These are phyloP conservation scores for Pestalotiopsis sp. DNA, from an alignment of 2,329 filamentous ascomycete species.

Conservation along the genomic window DNA sequence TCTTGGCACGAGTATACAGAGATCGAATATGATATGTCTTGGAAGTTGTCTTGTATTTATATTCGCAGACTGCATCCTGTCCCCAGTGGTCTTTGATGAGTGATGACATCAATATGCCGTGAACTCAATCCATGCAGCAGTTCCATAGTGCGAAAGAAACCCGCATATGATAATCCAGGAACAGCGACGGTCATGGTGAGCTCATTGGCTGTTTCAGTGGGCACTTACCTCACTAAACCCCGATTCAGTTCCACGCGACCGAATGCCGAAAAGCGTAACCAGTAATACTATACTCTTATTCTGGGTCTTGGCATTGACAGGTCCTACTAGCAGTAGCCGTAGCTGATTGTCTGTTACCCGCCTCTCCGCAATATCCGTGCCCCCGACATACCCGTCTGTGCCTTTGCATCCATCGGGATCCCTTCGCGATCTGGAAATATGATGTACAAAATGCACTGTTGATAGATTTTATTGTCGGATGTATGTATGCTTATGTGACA, in stretches of 20 bases:
- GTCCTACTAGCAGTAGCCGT: background rate
- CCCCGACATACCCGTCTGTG: background rate
- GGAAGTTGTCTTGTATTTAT: background rate
- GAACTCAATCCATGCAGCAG: background rate
- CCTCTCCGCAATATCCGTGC: background rate
- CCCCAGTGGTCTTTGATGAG: background rate
- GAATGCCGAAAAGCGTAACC: background rate
- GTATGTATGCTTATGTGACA: too few species aligned
- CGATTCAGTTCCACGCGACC: background rate
- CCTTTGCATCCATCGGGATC: background rate
- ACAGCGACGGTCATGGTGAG: background rate
- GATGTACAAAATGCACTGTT: too few species aligned
- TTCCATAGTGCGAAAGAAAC: background rate
- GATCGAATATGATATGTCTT: background rate
- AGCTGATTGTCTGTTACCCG: background rate
- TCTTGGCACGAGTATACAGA: background rate
- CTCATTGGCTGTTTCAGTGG: background rate
- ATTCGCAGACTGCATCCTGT: background rate
- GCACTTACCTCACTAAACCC: background rate
- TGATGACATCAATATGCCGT: constrained; percentile 8
- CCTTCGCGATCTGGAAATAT: background rate
- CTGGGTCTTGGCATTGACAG: background rate
- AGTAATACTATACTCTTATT: background rate
- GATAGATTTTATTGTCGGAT: too few species aligned
- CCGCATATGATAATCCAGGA: background rate